phyloP scores from a whole-genome alignment of 306 rosid genomes.

The Dryas octopetala region DNA sequence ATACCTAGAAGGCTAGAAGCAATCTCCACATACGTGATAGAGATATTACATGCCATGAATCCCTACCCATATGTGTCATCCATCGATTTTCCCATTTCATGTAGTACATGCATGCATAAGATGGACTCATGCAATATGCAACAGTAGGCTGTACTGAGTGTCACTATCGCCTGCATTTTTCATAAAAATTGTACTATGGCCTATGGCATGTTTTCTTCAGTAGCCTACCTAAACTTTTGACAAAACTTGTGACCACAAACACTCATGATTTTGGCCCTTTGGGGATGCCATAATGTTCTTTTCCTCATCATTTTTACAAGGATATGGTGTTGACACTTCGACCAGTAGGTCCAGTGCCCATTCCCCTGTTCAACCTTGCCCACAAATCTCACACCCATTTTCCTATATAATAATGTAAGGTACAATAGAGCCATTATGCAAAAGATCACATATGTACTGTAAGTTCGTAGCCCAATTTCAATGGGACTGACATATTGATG shows the following conservation, averaged over 20 bases:
- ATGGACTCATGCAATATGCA: neutral
- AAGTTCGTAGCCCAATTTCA: constrained; percentile 18
- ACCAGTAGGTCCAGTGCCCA: constrained; percentile 24
- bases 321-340: constrained; percentile 28
- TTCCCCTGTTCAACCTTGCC: constrained; percentile 12
- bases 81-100: neutral
- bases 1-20: neutral
- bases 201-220: neutral
- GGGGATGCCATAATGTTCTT: constrained; percentile 3
- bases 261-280: constrained; percentile 6
- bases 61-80: neutral
- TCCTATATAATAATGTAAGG: no score
- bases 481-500: constrained; percentile 18
- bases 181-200: neutral
- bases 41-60: constrained; percentile 4
- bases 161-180: constrained; percentile 16
- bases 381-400: neutral
- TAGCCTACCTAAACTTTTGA: constrained; percentile 4
- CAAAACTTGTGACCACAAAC: constrained; percentile 11
- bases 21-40: neutral
- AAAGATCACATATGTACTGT: constrained; percentile 1
- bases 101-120: neutral
- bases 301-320: constrained; percentile 20
- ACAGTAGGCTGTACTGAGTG: neutral
- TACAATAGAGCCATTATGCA: constrained; percentile 21